phyloP scores from a whole-genome alignment of 176 grass and related monocot genomes.

The Rhynchospora pubera region DNA sequence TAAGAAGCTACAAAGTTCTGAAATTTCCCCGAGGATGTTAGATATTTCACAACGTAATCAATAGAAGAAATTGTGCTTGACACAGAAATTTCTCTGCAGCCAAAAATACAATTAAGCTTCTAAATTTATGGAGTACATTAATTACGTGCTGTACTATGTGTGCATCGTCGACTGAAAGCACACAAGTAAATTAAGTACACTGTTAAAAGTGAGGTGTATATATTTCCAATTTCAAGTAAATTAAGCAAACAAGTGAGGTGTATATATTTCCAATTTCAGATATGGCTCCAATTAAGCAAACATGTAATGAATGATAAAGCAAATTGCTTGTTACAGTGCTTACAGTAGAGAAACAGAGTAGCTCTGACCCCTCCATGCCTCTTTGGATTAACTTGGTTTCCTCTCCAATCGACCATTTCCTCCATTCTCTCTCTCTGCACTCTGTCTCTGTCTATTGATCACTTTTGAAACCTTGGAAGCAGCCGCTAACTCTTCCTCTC shows the following conservation, averaged over 20 bases:
- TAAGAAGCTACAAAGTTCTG: neutral
- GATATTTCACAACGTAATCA: neutral
- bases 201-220: too few species aligned
- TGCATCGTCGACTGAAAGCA: too few species aligned
- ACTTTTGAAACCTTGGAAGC: neutral
- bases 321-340: neutral
- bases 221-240: neutral
- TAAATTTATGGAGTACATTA: too few species aligned
- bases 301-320: neutral
- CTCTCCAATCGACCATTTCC: constrained; percentile 9
- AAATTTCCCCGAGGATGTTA: neutral
- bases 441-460: neutral
- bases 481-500: neutral
- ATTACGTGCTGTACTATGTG: too few species aligned
- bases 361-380: constrained; percentile 38
- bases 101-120: too few species aligned
- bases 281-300: neutral
- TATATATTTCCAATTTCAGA: too few species aligned
- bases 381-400: constrained; percentile 12
- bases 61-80: too few species aligned
- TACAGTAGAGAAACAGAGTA: constrained; percentile 42
- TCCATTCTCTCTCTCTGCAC: neutral
- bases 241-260: too few species aligned
- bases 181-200: too few species aligned
- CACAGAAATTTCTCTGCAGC: too few species aligned